Evolutionary conservation across 176 grass and related monocot genomes (phyloP).

Genomic region (Avena sativa): DNA sequence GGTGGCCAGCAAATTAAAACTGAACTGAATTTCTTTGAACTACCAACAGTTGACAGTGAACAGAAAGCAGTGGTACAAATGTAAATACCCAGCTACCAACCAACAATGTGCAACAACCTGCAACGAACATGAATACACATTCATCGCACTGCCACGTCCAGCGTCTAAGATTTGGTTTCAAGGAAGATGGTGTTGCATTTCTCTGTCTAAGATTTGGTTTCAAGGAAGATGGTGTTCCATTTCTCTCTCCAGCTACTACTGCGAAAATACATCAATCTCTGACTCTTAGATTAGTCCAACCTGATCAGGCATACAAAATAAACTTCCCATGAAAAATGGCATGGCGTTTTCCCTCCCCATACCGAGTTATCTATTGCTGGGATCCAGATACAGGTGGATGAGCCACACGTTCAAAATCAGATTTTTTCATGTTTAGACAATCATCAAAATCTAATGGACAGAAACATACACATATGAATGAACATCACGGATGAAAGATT

Average conservation of each 20-base stretch:
- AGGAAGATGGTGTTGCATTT: neutral
- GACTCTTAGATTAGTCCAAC: neutral
- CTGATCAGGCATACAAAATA: constrained; percentile 12
- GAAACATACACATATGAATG: too few species aligned
- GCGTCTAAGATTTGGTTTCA: constrained; percentile 1
- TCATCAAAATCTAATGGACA: neutral
- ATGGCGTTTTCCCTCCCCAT: neutral
- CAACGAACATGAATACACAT: constrained; percentile 31
- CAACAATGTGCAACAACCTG: constrained; percentile 27
- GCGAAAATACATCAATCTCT: constrained; percentile 38
- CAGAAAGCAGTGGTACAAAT: neutral
- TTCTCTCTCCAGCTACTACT: constrained; percentile 28
- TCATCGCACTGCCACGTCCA: constrained; percentile 27
- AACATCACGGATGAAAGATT: neutral
- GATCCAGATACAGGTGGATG: constrained; percentile 55
- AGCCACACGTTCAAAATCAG: neutral
- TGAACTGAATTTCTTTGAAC: neutral
- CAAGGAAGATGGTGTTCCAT: neutral
- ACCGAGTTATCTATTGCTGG: constrained; percentile 37
- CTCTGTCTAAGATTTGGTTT: neutral
- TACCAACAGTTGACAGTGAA: constrained; percentile 2
- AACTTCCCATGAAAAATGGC: constrained; percentile 22
- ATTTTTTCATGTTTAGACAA: neutral
- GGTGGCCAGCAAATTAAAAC: neutral
- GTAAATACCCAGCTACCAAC: neutral